Conservation (phyloP, 2,329 filamentous ascomycete genomes). For the Exophiala phaeomuriformis region DNA sequence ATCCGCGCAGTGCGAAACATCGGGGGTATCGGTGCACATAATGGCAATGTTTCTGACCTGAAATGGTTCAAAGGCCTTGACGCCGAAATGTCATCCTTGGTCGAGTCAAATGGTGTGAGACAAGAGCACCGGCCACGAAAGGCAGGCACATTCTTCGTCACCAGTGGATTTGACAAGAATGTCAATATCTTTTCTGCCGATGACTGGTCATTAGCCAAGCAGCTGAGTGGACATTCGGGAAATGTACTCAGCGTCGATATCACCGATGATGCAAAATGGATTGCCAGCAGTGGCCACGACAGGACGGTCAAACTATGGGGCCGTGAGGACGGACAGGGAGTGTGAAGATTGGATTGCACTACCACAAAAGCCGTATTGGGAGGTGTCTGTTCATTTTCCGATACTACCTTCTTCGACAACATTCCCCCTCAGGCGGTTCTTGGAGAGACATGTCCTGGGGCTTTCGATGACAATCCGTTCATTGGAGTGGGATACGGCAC, state of each 20-base stretch:
- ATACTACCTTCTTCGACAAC: no score
- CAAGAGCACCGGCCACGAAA: slow-evolving; percentile 55
- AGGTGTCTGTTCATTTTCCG: no score
- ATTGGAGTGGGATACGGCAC: no score
- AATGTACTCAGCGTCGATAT: slow-evolving; percentile 89
- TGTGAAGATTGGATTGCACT: neutral
- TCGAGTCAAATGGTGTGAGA: slow-evolving; percentile 20
- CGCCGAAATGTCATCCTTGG: slow-evolving; percentile 44
- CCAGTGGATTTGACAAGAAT: slow-evolving; percentile 84
- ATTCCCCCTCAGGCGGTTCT: no score
- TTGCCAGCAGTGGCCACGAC: slow-evolving; percentile 89
- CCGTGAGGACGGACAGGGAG: slow-evolving; percentile 62
- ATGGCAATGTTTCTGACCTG: slow-evolving; percentile 83
- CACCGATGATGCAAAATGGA: slow-evolving; percentile 78
- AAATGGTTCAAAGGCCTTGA: slow-evolving; percentile 89
- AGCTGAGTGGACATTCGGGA: slow-evolving; percentile 79
- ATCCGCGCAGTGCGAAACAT: slow-evolving; percentile 77
- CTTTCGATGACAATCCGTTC: no score
- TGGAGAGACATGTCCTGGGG: no score
- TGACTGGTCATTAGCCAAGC: slow-evolving; percentile 87
- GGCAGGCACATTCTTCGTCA: slow-evolving; percentile 84
- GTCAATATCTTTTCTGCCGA: slow-evolving; percentile 95
- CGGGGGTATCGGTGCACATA: slow-evolving; percentile 83
- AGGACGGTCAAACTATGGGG: slow-evolving; percentile 95
- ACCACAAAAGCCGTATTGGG: no score